Conservation (phyloP, 179 eudicot species). For the Carnegiea gigantea region DNA sequence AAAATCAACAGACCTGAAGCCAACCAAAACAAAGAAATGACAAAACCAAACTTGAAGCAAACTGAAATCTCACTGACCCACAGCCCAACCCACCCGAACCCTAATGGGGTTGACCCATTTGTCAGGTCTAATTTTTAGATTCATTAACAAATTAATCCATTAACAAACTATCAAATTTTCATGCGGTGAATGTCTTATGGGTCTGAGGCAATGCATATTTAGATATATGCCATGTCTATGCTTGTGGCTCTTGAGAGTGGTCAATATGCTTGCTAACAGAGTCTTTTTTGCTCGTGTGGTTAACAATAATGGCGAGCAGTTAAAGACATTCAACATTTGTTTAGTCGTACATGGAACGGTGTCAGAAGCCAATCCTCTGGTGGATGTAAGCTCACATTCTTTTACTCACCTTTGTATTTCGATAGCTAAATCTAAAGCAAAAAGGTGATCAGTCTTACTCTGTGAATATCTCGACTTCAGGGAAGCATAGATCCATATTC, state of each 20-base stretch:
- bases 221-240: background rate
- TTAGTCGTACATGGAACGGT: slow-evolving; percentile 84
- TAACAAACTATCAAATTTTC: too few species aligned
- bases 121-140: too few species aligned
- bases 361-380: slow-evolving; percentile 61
- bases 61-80: too few species aligned
- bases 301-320: slow-evolving; percentile 34
- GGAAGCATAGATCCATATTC: slow-evolving; percentile 62
- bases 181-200: too few species aligned
- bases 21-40: too few species aligned
- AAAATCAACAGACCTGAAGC: too few species aligned
- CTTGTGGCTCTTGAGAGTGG: background rate
- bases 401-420: background rate
- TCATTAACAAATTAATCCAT: too few species aligned
- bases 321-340: slow-evolving; percentile 87
- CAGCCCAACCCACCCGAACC: too few species aligned
- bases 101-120: too few species aligned
- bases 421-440: background rate
- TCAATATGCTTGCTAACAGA: slow-evolving; percentile 11
- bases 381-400: slow-evolving; percentile 47
- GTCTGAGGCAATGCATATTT: background rate
- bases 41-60: too few species aligned
- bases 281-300: background rate
- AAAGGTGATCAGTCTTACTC: background rate
- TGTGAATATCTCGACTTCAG: slow-evolving; percentile 39